phyloP scores from a whole-genome alignment of 805 yeast genomes.

The Kodamaea restingae region DNA sequence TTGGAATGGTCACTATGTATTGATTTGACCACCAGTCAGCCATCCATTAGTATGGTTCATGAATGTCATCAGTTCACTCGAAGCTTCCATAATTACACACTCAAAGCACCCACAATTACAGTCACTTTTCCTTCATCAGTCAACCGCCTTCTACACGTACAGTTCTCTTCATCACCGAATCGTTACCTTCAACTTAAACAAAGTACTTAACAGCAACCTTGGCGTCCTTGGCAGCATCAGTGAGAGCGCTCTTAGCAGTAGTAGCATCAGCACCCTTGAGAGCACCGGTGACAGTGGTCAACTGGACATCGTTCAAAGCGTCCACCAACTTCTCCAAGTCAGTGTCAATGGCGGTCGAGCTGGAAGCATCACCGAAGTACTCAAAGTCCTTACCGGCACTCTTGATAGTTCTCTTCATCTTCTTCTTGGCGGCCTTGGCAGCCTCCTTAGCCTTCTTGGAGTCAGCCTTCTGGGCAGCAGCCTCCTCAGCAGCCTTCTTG shows the following conservation, averaged over 20 bases:
- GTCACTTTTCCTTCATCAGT: too few species aligned
- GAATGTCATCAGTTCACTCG: too few species aligned
- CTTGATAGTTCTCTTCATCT: constrained; percentile 89
- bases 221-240: constrained; percentile 48
- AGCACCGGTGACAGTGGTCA: constrained; percentile 70
- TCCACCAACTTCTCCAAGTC: constrained; percentile 81
- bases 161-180: too few species aligned
- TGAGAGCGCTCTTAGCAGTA: constrained; percentile 55
- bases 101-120: too few species aligned
- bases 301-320: constrained; percentile 71
- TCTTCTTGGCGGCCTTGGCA: constrained; percentile 97
- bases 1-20: too few species aligned
- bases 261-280: constrained; percentile 52
- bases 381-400: constrained; percentile 73
- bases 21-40: too few species aligned
- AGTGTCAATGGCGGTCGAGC: constrained; percentile 64
- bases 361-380: constrained; percentile 77
- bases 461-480: constrained; percentile 54
- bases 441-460: constrained; percentile 86
- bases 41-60: too few species aligned
- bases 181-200: too few species aligned
- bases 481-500: constrained; percentile 71
- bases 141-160: too few species aligned
- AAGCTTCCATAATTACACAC: too few species aligned
- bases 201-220: constrained; percentile 42